A percentile compares a stretch with the other conserved stretches of the same genome.
Conservation (phyloP, 345 rosid species). For the Citrus sp. region DNA sequence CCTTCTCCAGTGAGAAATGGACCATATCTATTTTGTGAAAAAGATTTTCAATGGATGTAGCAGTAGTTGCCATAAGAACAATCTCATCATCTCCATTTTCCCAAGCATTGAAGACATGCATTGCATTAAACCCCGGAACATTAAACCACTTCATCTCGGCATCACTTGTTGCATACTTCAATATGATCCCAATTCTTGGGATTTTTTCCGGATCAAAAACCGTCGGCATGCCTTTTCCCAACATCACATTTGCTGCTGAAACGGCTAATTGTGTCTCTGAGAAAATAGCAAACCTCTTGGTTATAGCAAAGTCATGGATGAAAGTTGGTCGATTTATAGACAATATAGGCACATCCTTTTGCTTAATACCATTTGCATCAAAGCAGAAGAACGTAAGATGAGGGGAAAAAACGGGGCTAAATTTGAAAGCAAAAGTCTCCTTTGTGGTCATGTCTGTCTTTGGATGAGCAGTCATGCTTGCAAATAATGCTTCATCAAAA, state of each 20-base stretch:
- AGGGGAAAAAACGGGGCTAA: background rate
- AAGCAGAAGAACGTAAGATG: slow-evolving; percentile 14
- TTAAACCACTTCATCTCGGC: slow-evolving; percentile 16
- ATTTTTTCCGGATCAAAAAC: background rate
- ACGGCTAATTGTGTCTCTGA: background rate
- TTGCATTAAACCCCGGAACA: slow-evolving; percentile 6
- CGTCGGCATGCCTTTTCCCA: slow-evolving; percentile 12
- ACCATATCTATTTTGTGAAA: slow-evolving; percentile 2
- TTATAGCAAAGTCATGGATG: slow-evolving; percentile 22
- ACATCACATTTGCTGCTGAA: background rate
- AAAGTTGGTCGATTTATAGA: slow-evolving; percentile 7
- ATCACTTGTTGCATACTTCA: slow-evolving; percentile 14
- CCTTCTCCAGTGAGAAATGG: slow-evolving; percentile 12
- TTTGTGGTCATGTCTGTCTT: slow-evolving; percentile 11
- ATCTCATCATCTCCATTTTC: slow-evolving; percentile 16
- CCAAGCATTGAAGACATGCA: slow-evolving; percentile 26
- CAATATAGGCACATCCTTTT: slow-evolving; percentile 10
- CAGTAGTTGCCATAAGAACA: slow-evolving; percentile 18
- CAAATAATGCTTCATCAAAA: slow-evolving; percentile 1
- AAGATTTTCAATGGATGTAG: background rate
- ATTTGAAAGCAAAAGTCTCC: slow-evolving; percentile 18
- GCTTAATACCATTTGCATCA: slow-evolving; percentile 13
- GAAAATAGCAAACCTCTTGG: slow-evolving; percentile 19
- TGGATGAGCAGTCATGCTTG: slow-evolving; percentile 29
- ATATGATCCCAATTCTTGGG: slow-evolving; percentile 22